Conservation (phyloP, 2,329 filamentous ascomycete genomes). For the Scleromitrula shiraiana region DNA sequence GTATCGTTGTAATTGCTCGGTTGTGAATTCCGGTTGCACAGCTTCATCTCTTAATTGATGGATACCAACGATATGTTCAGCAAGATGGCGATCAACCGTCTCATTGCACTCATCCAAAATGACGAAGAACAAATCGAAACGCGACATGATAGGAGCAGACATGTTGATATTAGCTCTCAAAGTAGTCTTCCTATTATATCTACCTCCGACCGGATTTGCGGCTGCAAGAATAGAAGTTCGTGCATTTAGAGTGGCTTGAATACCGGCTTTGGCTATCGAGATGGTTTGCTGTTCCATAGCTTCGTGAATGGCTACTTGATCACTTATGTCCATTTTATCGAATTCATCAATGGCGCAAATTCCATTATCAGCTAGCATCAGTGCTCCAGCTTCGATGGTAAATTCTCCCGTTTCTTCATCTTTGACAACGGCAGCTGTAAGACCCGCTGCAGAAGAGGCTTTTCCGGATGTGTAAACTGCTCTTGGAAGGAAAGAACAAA, state of each 20-base stretch:
- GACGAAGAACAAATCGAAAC: conserved; percentile 98
- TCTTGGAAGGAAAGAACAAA: conserved; percentile 92
- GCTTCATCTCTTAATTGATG: conserved; percentile 90
- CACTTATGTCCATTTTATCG: conserved; percentile 97
- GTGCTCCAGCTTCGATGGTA: conserved; percentile 93
- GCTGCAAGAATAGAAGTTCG: conserved; percentile 92
- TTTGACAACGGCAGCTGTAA: conserved; percentile 94
- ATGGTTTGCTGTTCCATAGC: conserved; percentile 99
- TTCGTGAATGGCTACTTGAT: conserved; percentile 98
- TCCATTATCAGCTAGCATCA: conserved; percentile 95
- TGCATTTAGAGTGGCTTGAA: conserved; percentile 94
- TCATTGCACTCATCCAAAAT: conserved; percentile 97
- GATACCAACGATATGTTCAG: conserved; percentile 88
- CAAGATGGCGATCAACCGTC: conserved; percentile 78
- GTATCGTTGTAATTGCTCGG: conserved; percentile 92
- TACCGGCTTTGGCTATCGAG: conserved; percentile 96
- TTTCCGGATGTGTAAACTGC: conserved; percentile 98
- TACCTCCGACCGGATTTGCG: conserved; percentile 88
- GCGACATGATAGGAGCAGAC: conserved; percentile 97
- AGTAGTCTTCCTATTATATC: conserved; percentile 96
- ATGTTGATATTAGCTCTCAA: conserved; percentile 96
- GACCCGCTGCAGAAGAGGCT: conserved; percentile 91
- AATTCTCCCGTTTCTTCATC: conserved; percentile 98
- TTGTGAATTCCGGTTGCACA: conserved; percentile 87
- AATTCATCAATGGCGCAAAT: conserved; percentile 99